phyloP scores from a whole-genome alignment of 1,139 yeast species.

The Diutina siamensis region DNA sequence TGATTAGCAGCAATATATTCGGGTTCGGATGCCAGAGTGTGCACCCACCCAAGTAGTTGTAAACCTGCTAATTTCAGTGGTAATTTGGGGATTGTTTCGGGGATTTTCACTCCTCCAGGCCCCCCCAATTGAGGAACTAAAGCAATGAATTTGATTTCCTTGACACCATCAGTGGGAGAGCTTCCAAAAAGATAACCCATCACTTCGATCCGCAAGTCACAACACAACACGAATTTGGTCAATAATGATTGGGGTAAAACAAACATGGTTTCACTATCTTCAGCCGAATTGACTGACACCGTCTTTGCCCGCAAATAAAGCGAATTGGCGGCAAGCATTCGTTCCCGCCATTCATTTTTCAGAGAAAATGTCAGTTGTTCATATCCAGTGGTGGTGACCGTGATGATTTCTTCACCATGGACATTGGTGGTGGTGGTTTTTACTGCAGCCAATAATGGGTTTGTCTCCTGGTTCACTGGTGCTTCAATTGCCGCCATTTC shows the following conservation, averaged over 20 bases:
- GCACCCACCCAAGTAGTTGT: conserved; percentile 72
- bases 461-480: conserved; percentile 22
- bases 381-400: conserved; percentile 83
- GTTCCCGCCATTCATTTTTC: conserved; percentile 81
- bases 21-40: conserved; percentile 57
- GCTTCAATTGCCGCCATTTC: conserved; percentile 68
- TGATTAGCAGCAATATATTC: conserved; percentile 61
- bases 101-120: conserved; percentile 52
- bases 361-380: conserved; percentile 80
- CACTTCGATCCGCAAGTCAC: conserved; percentile 74
- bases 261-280: conserved; percentile 43
- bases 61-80: conserved; percentile 28
- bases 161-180: conserved; percentile 63
- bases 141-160: conserved; percentile 67
- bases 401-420: conserved; percentile 92
- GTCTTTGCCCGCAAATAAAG: conserved; percentile 68
- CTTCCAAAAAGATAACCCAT: conserved; percentile 74
- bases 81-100: conserved; percentile 20
- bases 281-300: conserved; percentile 36
- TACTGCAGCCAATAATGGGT: conserved; percentile 55
- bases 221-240: conserved; percentile 64
- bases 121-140: conserved; percentile 86
- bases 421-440: conserved; percentile 81
- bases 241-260: conserved; percentile 75
- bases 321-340: conserved; percentile 72